A percentile compares a stretch with the other conserved stretches of the same genome.
phyloP scores from a whole-genome alignment of 441 rosid species.

The Pelargonium citronellum region DNA sequence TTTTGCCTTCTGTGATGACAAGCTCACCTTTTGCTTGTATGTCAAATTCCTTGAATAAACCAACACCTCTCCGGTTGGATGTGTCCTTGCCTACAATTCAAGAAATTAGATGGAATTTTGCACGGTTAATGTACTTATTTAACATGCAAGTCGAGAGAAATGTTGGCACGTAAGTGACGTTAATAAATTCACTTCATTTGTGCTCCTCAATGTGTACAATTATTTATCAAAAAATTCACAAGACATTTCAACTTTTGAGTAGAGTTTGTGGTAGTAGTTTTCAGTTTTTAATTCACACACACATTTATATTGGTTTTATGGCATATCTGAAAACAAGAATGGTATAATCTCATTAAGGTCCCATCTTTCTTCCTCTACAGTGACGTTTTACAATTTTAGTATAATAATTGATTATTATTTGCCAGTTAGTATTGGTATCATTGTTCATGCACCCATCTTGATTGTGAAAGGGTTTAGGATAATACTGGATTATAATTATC shows the following conservation, averaged over 20 bases:
- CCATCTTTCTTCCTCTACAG: background rate
- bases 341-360: background rate
- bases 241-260: background rate
- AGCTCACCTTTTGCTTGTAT: slow-evolving; percentile 62
- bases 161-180: slow-evolving; percentile 72
- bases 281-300: background rate
- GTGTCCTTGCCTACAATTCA: slow-evolving; percentile 64
- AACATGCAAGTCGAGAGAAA: slow-evolving; percentile 86
- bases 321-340: no score
- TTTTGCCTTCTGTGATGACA: slow-evolving; percentile 36
- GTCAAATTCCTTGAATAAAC: slow-evolving; percentile 71
- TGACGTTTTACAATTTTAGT: background rate
- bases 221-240: background rate
- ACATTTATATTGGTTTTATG: no score
- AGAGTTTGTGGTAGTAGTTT: background rate
- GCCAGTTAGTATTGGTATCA: no score
- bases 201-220: background rate
- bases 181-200: background rate
- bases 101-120: slow-evolving; percentile 64
- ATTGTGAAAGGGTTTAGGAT: no score
- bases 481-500: no score
- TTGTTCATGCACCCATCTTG: background rate
- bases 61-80: slow-evolving; percentile 68
- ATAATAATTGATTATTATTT: no score
- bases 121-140: slow-evolving; percentile 73